A percentile compares a stretch with the other conserved stretches of the same genome.
Conservation (phyloP, 768 basidiomycete species). For the Xerocomus brunneocitrinus region DNA sequence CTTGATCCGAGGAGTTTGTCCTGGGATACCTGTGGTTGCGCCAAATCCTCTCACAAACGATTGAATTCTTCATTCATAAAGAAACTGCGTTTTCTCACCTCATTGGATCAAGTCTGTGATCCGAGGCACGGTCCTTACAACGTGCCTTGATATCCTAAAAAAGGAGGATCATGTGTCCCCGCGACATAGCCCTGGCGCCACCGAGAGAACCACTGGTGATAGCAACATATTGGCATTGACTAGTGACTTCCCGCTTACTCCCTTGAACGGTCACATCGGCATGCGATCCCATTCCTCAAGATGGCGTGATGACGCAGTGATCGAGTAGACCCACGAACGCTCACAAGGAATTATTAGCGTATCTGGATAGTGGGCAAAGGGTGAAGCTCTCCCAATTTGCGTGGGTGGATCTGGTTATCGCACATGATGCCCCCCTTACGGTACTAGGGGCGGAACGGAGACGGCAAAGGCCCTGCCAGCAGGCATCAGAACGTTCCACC, state of each 20-base stretch:
- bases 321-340: neutral
- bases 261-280: neutral
- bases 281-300: neutral
- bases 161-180: neutral
- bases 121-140: constrained; percentile 5
- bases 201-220: neutral
- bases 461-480: neutral
- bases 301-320: neutral
- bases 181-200: neutral
- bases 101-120: constrained; percentile 5
- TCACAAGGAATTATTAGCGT: too few species aligned
- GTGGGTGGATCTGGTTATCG: neutral
- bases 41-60: neutral
- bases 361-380: neutral
- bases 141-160: constrained; percentile 4
- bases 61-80: constrained; percentile 1
- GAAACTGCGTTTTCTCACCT: constrained; percentile 2
- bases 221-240: neutral
- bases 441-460: neutral
- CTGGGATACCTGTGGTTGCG: neutral
- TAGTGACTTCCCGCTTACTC: neutral
- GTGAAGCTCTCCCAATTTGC: neutral
- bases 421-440: neutral
- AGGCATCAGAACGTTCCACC: neutral
- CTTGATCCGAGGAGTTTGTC: constrained; percentile 18